A percentile compares a stretch with the other conserved stretches of the same genome.
Evolutionary conservation across 305 asterid genomes (phyloP).

Genomic region (Stenogyne calaminthoides): DNA sequence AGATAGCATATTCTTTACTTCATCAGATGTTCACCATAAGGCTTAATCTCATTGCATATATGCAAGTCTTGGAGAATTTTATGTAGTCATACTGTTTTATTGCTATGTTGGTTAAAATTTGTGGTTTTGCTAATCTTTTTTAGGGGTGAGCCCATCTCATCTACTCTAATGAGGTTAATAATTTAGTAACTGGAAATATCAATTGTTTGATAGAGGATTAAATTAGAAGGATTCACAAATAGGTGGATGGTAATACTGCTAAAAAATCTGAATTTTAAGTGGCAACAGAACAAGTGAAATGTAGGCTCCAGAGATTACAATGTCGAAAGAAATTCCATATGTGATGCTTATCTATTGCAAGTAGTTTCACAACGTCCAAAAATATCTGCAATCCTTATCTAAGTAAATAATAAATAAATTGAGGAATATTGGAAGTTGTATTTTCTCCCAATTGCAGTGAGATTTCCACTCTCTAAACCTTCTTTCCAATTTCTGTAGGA

Average conservation of each 20-base stretch:
- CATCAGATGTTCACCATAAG: neutral
- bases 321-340: neutral
- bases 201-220: neutral
- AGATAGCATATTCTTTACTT: neutral
- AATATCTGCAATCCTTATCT: neutral
- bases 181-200: neutral
- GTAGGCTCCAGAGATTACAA: slow-evolving; percentile 7
- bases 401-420: neutral
- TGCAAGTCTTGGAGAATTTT: neutral
- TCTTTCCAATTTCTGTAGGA: neutral
- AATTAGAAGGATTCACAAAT: neutral
- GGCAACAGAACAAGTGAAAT: neutral
- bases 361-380: neutral
- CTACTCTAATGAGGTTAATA: neutral
- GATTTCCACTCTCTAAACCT: neutral
- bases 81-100: no score
- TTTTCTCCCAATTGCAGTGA: neutral
- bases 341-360: neutral
- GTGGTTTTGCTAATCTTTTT: no score
- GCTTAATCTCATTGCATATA: neutral
- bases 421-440: neutral
- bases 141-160: neutral
- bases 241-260: neutral
- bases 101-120: no score
- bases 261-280: neutral